Percentiles rank a stretch among this genome's conserved stretches.
Evolutionary conservation across 2,329 filamentous ascomycete genomes (phyloP).

Genomic region (Fusarium sp.): DNA sequence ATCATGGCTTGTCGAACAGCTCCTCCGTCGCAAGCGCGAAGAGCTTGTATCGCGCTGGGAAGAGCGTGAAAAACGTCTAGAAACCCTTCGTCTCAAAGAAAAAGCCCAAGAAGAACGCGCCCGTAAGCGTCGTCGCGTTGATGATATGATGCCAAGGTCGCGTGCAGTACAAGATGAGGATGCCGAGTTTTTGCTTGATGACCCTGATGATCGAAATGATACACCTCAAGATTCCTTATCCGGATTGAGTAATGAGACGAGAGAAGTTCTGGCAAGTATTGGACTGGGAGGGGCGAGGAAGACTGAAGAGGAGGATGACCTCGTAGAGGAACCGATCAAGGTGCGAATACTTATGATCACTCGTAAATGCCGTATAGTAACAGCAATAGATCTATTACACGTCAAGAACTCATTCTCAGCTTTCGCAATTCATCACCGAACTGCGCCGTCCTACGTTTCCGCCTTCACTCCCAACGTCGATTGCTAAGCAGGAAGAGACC

Average conservation of each 20-base stretch:
- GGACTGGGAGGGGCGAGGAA: constrained; percentile 57
- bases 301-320: constrained; percentile 55
- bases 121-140: constrained; percentile 59
- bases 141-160: constrained; percentile 42
- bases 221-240: constrained; percentile 56
- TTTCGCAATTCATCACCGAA: constrained; percentile 88
- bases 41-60: constrained; percentile 74
- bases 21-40: constrained; percentile 73
- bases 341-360: constrained; percentile 50
- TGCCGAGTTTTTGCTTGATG: constrained; percentile 78
- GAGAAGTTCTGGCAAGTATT: constrained; percentile 76
- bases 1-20: constrained; percentile 85
- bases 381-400: constrained; percentile 80
- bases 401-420: constrained; percentile 90
- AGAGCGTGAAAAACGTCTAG: constrained; percentile 79
- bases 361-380: constrained; percentile 45
- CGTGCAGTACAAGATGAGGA: constrained; percentile 63
- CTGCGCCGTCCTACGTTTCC: constrained; percentile 82
- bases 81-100: constrained; percentile 72
- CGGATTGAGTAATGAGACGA: constrained; percentile 78
- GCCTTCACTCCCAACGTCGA: constrained; percentile 68
- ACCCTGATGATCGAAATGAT: constrained; percentile 65
- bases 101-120: constrained; percentile 65
- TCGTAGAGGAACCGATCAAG: constrained; percentile 75
- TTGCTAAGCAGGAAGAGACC: constrained; percentile 46